A percentile compares a stretch with the other conserved stretches of the same genome.
These are phyloP conservation scores for Citrullus mucosospermus DNA, from an alignment of 306 rosid species.

Conservation along the genomic window DNA sequence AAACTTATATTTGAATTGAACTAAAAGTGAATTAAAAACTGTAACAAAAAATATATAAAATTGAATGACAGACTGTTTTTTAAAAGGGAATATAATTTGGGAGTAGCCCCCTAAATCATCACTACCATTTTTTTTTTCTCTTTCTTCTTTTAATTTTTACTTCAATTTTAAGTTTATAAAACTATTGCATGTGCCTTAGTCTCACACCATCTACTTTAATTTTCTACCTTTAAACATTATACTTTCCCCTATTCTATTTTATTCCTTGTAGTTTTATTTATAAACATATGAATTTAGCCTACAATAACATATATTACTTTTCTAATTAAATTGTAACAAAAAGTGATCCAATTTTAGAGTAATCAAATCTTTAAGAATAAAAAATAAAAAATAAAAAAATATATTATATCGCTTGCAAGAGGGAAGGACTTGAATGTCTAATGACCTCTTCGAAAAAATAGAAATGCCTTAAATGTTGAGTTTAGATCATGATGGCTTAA, in stretches of 20 bases:
- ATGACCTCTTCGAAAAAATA: too few species aligned
- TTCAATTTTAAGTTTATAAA: not conserved
- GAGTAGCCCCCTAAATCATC: too few species aligned
- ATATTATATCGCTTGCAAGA: too few species aligned
- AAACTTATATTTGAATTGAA: too few species aligned
- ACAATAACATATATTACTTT: not conserved
- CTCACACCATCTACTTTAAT: not conserved
- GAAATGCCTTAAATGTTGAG: not conserved
- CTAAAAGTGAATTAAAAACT: too few species aligned
- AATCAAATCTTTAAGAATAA: too few species aligned
- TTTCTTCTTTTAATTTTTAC: not conserved
- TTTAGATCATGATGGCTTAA: not conserved
- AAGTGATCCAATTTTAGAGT: too few species aligned
- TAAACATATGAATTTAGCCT: not conserved
- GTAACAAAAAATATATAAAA: too few species aligned
- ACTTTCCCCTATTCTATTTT: not conserved
- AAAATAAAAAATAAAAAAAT: too few species aligned
- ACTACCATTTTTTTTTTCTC: not conserved
- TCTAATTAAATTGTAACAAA: not conserved
- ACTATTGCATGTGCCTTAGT: not conserved
- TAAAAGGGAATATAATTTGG: too few species aligned
- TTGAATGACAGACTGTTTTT: too few species aligned
- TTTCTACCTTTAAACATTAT: not conserved
- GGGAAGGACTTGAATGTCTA: too few species aligned
- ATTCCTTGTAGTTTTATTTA: not conserved